Base-by-base conservation (phyloP, 2,329 filamentous ascomycete genomes). In the Cordyceps farinosa region DNA sequence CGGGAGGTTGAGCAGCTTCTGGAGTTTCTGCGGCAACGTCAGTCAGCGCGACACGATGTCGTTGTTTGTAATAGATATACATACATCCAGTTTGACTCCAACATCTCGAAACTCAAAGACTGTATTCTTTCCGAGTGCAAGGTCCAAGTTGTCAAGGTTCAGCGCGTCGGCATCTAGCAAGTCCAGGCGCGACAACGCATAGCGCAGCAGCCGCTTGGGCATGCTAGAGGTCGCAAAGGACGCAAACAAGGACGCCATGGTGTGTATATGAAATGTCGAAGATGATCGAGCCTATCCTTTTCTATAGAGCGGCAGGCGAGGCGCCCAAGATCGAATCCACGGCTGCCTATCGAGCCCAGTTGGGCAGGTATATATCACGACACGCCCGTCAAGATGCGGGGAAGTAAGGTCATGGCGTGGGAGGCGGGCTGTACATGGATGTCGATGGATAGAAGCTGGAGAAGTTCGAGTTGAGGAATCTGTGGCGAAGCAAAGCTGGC, bases 21-120 rank as follows among this genome's bases (percentile, higher is more conserved):
- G 84, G 62, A 97, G 83, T 86, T 94, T 95, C 91, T 96, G 67
- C 60, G 54, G 34, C 36, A 17, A 40, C 47, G 66, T 72, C 65
- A 74, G 72, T 60, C 4, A 38, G 42, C 15, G 42, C 22, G 5
- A 15, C 9, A 6, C 15, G 29, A 2, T 22, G 22, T 32, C 10
- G 44, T 55, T 34, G 17, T 2, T 32, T 7, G 3, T 11, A 22
- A 22, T 22, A 22, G 22, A 61, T 58, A 64, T 53, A 75, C 80
- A 69, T 80, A 91, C 92, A 81, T 91, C 85, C 65, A 93, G 78
- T 73, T 88, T 90, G 67, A 97, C 79, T 2, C 90, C 91, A 64
- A 97, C 89, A 82, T 98, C 90, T 69, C 89, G 87, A 69, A 97
- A 88, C 75, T 97, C 93, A 51, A 97, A 84, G 1, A 90, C 89